A percentile compares a stretch with the other conserved stretches of the same genome.
These are phyloP conservation scores for Arthrinium phaeospermum DNA, from an alignment of 2,329 filamentous ascomycete genomes.

Conservation along the genomic window DNA sequence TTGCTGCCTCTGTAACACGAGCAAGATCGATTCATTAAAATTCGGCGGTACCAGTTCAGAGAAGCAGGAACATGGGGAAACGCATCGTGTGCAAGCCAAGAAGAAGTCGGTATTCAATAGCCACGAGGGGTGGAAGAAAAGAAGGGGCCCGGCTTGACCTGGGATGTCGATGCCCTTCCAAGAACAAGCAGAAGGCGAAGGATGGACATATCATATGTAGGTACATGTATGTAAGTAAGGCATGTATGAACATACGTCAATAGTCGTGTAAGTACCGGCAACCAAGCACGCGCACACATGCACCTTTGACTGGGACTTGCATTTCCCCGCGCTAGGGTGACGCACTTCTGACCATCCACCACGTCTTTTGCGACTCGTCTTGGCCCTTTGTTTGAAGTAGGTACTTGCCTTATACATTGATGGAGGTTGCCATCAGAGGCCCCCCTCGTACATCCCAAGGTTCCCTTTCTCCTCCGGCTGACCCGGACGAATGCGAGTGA, in stretches of 20 bases:
- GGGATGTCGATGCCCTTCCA: neutral
- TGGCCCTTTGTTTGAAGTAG: neutral
- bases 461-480: neutral
- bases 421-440: neutral
- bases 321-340: constrained; percentile 14
- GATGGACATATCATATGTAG: neutral
- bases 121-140: neutral
- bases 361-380: constrained; percentile 12
- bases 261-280: neutral
- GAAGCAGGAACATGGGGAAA: neutral
- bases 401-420: neutral
- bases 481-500: neutral
- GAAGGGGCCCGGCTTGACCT: neutral
- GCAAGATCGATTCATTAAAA: neutral
- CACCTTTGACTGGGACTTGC: constrained; percentile 14
- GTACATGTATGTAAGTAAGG: neutral
- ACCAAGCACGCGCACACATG: constrained; percentile 1
- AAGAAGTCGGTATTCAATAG: neutral
- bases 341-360: constrained; percentile 7
- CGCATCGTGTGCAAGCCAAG: neutral
- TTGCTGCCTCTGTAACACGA: neutral
- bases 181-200: neutral
- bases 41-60: neutral
- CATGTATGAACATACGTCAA: neutral
- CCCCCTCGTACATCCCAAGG: neutral